Conservation (phyloP, 495 filamentous ascomycete species). For the Penicillium paradoxum region DNA sequence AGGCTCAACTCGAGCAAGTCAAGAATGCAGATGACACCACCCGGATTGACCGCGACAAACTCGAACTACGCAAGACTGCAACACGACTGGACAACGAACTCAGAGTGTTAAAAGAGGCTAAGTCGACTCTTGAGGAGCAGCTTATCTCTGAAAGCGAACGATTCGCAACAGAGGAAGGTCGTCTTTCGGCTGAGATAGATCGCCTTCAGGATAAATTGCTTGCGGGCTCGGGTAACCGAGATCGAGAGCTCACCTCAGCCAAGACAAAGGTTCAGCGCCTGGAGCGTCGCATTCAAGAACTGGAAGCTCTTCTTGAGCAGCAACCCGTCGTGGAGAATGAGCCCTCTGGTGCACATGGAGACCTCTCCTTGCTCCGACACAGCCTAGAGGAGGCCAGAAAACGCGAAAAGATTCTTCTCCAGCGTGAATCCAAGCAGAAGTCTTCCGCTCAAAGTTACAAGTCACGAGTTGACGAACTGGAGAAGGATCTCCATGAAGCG, state of each 20-base stretch:
- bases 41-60: conserved; percentile 56
- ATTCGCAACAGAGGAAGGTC: conserved; percentile 51
- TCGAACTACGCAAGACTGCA: conserved; percentile 56
- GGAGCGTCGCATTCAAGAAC: conserved; percentile 53
- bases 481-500: conserved; percentile 51
- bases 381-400: conserved; percentile 58
- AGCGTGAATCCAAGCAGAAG: conserved; percentile 59
- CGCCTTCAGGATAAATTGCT: conserved; percentile 48
- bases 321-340: conserved; percentile 32
- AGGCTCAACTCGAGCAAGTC: conserved; percentile 48
- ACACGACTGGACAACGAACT: conserved; percentile 57
- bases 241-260: conserved; percentile 46
- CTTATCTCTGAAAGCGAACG: conserved; percentile 52
- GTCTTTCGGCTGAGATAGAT: conserved; percentile 53
- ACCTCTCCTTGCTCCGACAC: conserved; percentile 54
- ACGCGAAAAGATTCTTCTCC: conserved; percentile 56
- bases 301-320: conserved; percentile 51
- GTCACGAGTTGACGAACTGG: conserved; percentile 50
- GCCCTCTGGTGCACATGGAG: conserved; percentile 43
- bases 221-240: conserved; percentile 38
- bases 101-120: conserved; percentile 54
- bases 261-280: conserved; percentile 55
- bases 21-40: conserved; percentile 50
- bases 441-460: conserved; percentile 49
- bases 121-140: conserved; percentile 50